Percentiles rank a stretch among this genome's conserved stretches.
Evolutionary conservation across 2,329 filamentous ascomycete genomes (phyloP).

Genomic region (Colletotrichum spinosum): DNA sequence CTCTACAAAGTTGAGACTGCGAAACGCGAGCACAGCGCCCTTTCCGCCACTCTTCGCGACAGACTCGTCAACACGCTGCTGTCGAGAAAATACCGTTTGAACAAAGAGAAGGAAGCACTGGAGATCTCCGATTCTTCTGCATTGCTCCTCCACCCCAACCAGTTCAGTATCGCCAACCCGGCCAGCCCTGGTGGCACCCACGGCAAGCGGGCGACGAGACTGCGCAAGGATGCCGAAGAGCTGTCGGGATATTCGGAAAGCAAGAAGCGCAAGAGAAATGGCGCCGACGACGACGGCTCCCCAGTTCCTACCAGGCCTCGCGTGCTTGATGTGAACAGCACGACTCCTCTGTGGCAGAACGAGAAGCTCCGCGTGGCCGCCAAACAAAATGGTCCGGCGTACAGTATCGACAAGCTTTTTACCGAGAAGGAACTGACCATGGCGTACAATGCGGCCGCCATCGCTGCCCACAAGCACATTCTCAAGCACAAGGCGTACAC

Average conservation of each 20-base stretch:
- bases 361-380: slow-evolving; percentile 66
- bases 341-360: slow-evolving; percentile 72
- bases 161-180: slow-evolving; percentile 75
- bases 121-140: slow-evolving; percentile 76
- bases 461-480: slow-evolving; percentile 72
- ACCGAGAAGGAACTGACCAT: slow-evolving; percentile 77
- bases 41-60: slow-evolving; percentile 72
- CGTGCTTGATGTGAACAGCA: slow-evolving; percentile 65
- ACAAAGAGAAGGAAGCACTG: slow-evolving; percentile 74
- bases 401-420: slow-evolving; percentile 77
- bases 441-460: slow-evolving; percentile 72
- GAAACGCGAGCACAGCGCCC: slow-evolving; percentile 68
- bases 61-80: slow-evolving; percentile 74
- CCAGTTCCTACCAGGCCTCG: slow-evolving; percentile 66
- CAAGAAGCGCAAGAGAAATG: slow-evolving; percentile 73
- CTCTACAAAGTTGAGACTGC: slow-evolving; percentile 73
- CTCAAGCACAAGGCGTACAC: slow-evolving; percentile 65
- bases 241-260: slow-evolving; percentile 64
- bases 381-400: slow-evolving; percentile 69
- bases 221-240: slow-evolving; percentile 72
- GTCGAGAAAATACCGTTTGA: slow-evolving; percentile 72
- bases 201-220: slow-evolving; percentile 71
- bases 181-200: slow-evolving; percentile 72
- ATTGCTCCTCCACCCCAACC: slow-evolving; percentile 74
- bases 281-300: slow-evolving; percentile 71